These are phyloP conservation scores for Diutina rugosa DNA, from an alignment of 1,139 yeast species.

Conservation along the genomic window DNA sequence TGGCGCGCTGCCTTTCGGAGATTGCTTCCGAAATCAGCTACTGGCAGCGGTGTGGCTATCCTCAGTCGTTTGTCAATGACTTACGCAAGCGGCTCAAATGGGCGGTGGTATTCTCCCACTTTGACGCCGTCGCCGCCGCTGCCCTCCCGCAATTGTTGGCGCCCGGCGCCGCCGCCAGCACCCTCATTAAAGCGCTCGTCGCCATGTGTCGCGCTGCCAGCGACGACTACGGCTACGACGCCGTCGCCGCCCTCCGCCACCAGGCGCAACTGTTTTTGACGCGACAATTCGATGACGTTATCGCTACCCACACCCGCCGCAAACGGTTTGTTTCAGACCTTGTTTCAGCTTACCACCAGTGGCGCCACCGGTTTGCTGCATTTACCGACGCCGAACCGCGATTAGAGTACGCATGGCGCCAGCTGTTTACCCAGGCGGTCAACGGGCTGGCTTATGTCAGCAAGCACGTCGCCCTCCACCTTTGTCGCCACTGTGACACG, in stretches of 20 bases:
- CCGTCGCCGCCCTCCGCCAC: background rate
- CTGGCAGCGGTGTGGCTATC: background rate
- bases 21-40: background rate
- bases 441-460: background rate
- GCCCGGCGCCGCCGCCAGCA: background rate
- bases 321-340: background rate
- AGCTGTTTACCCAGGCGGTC: background rate
- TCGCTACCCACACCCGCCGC: background rate
- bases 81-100: background rate
- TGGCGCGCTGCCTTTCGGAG: background rate
- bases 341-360: background rate
- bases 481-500: background rate
- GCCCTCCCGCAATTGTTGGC: background rate
- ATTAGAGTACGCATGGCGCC: background rate
- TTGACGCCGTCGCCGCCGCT: background rate
- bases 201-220: background rate
- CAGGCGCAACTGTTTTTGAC: background rate
- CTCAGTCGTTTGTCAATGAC: background rate
- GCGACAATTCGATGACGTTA: background rate
- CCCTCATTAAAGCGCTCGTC: background rate
- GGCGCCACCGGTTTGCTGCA: background rate
- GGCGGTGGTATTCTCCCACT: background rate
- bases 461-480: background rate
- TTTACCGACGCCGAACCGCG: background rate
- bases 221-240: background rate